These are phyloP conservation scores for Kernera saxatilis DNA, from an alignment of 345 rosid species.

Conservation along the genomic window DNA sequence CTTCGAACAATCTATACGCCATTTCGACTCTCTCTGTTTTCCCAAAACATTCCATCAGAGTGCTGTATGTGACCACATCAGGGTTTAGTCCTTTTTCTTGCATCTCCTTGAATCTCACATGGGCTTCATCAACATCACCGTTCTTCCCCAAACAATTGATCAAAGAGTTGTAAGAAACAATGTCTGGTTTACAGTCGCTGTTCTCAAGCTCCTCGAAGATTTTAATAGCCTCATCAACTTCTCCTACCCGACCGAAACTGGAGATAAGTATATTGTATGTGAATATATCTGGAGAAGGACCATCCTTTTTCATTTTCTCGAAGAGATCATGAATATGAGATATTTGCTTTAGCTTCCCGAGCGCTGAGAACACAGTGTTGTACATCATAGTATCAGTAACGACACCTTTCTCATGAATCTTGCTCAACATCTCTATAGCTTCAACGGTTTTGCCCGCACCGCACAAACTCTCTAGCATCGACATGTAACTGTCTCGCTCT, in stretches of 20 bases:
- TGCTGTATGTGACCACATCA: slow-evolving; percentile 90
- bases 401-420: slow-evolving; percentile 70
- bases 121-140: slow-evolving; percentile 93
- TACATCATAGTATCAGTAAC: slow-evolving; percentile 64
- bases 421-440: slow-evolving; percentile 67
- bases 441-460: slow-evolving; percentile 66
- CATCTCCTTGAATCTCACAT: slow-evolving; percentile 88
- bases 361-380: slow-evolving; percentile 60
- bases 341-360: slow-evolving; percentile 67
- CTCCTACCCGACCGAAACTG: slow-evolving; percentile 71
- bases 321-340: slow-evolving; percentile 69
- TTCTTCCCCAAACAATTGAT: slow-evolving; percentile 91
- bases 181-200: slow-evolving; percentile 63
- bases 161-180: slow-evolving; percentile 77
- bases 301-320: slow-evolving; percentile 65
- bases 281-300: slow-evolving; percentile 67
- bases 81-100: slow-evolving; percentile 78
- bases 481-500: slow-evolving; percentile 57
- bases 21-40: slow-evolving; percentile 83
- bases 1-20: slow-evolving; percentile 74
- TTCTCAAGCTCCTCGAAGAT: slow-evolving; percentile 83
- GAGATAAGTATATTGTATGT: slow-evolving; percentile 84
- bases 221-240: slow-evolving; percentile 58
- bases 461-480: slow-evolving; percentile 78
- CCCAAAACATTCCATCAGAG: slow-evolving; percentile 89